These are phyloP conservation scores for Coniochaeta pulveracea DNA, from an alignment of 2,329 filamentous ascomycete species.

Conservation along the genomic window DNA sequence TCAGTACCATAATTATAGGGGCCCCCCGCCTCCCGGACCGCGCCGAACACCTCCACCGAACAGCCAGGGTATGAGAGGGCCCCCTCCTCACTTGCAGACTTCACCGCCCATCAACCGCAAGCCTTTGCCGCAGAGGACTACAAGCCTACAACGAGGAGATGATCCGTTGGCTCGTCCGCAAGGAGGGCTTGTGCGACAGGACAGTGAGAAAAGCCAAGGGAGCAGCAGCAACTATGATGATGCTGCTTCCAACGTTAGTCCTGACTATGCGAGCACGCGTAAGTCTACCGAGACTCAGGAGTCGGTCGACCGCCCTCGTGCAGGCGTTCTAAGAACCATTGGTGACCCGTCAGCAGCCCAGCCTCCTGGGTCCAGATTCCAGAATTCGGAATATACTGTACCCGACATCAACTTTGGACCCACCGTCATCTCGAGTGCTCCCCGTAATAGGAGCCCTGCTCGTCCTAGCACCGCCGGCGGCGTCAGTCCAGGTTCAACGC, in stretches of 20 bases:
- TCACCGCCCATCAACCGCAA: slow-evolving; percentile 18
- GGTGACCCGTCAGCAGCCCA: slow-evolving; percentile 33
- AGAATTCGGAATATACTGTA: slow-evolving; percentile 38
- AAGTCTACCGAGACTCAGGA: slow-evolving; percentile 38
- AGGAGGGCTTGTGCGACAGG: slow-evolving; percentile 20
- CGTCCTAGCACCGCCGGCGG: slow-evolving; percentile 5
- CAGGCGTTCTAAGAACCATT: slow-evolving; percentile 70
- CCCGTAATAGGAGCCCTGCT: neutral
- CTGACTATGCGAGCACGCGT: slow-evolving; percentile 67
- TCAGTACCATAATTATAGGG: slow-evolving; percentile 7
- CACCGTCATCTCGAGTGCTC: slow-evolving; percentile 51
- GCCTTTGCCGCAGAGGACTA: slow-evolving; percentile 16
- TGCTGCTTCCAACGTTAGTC: slow-evolving; percentile 52
- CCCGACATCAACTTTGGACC: slow-evolving; percentile 78
- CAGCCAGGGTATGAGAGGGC: slow-evolving; percentile 7
- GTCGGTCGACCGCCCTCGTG: slow-evolving; percentile 56
- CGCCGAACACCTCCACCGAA: slow-evolving; percentile 13
- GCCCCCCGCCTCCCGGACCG: slow-evolving; percentile 8
- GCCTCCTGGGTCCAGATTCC: slow-evolving; percentile 11
- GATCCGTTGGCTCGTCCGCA: slow-evolving; percentile 8
- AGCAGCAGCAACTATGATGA: slow-evolving; percentile 49
- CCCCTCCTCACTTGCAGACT: slow-evolving; percentile 8
- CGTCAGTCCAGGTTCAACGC: slow-evolving; percentile 8
- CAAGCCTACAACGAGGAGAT: slow-evolving; percentile 11
- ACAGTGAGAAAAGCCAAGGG: slow-evolving; percentile 22